Conservation (phyloP, 1,139 yeast genomes). For the Yamadazyma songkhlaensis region DNA sequence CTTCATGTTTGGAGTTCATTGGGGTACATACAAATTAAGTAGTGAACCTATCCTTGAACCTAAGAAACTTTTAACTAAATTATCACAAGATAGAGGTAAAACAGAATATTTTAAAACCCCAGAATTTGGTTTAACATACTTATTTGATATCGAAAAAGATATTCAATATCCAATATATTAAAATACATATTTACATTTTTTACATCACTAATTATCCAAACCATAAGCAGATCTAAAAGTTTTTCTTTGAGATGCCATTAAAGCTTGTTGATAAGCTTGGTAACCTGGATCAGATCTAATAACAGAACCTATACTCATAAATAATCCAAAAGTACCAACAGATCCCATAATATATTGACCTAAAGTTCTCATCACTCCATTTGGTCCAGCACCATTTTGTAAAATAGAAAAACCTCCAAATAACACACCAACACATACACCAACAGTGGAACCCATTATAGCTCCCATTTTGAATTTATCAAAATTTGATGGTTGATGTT, state of each 20-base stretch:
- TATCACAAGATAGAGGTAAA: slow-evolving; percentile 21
- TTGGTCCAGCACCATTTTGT: slow-evolving; percentile 97
- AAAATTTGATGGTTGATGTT: slow-evolving; percentile 83
- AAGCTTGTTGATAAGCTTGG: slow-evolving; percentile 38
- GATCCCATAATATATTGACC: slow-evolving; percentile 97
- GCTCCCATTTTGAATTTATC: slow-evolving; percentile 98
- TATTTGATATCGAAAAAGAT: slow-evolving; percentile 27
- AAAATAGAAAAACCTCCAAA: slow-evolving; percentile 92
- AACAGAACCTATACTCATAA: slow-evolving; percentile 93
- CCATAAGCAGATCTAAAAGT: slow-evolving; percentile 7
- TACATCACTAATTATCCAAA: background rate
- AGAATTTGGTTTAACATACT: slow-evolving; percentile 42
- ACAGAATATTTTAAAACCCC: slow-evolving; percentile 29
- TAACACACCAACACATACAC: slow-evolving; percentile 91
- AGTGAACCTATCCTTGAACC: slow-evolving; percentile 90
- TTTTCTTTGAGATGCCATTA: slow-evolving; percentile 34
- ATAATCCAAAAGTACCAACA: slow-evolving; percentile 93
- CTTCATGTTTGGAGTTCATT: slow-evolving; percentile 82
- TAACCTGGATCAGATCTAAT: slow-evolving; percentile 72
- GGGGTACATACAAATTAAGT: slow-evolving; percentile 92
- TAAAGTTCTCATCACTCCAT: slow-evolving; percentile 92
- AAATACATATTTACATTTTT: slow-evolving; percentile 3
- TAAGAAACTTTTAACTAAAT: slow-evolving; percentile 34
- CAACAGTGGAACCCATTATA: slow-evolving; percentile 94
- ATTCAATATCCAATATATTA: slow-evolving; percentile 13